Evolutionary conservation across 1,139 yeast genomes (phyloP).

Genomic region (Lodderomyces jiufengensis): DNA sequence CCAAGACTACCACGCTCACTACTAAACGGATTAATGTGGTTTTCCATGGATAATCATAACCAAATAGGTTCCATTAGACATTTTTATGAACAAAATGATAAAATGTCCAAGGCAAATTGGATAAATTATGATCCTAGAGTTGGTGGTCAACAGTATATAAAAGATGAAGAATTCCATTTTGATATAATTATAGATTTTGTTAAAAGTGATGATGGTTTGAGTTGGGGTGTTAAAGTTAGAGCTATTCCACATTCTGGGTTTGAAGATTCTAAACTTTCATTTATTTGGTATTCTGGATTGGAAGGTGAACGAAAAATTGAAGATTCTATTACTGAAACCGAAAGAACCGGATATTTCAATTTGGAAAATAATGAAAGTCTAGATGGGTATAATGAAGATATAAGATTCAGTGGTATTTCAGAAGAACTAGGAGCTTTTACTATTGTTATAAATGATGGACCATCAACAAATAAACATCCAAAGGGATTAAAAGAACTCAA

Average conservation of each 20-base stretch:
- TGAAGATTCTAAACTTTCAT: conserved; percentile 51
- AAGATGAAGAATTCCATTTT: conserved; percentile 62
- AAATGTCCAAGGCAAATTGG: conserved; percentile 81
- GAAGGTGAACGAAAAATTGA: conserved; percentile 51
- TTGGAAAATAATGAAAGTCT: conserved; percentile 25
- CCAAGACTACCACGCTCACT: conserved; percentile 80
- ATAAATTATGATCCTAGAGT: conserved; percentile 75
- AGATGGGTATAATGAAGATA: conserved; percentile 30
- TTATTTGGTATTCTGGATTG: conserved; percentile 75
- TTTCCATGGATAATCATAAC: conserved; percentile 56
- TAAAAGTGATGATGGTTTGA: conserved; percentile 65
- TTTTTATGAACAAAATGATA: conserved; percentile 71
- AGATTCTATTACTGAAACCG: conserved; percentile 16
- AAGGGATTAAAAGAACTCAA: conserved; percentile 17
- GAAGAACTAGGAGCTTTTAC: conserved; percentile 54
- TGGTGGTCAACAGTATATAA: conserved; percentile 80
- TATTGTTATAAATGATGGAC: conserved; percentile 48
- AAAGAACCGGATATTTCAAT: conserved; percentile 30
- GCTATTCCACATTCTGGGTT: conserved; percentile 57
- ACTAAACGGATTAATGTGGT: conserved; percentile 88
- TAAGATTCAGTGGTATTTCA: conserved; percentile 52
- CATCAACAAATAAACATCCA: conserved; percentile 42
- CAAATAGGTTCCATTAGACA: conserved; percentile 70
- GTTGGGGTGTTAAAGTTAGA: conserved; percentile 72
- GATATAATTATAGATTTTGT: conserved; percentile 70